Evolutionary conservation across 495 filamentous ascomycete genomes (phyloP).

Genomic region (Barbatosphaeria neglecta): DNA sequence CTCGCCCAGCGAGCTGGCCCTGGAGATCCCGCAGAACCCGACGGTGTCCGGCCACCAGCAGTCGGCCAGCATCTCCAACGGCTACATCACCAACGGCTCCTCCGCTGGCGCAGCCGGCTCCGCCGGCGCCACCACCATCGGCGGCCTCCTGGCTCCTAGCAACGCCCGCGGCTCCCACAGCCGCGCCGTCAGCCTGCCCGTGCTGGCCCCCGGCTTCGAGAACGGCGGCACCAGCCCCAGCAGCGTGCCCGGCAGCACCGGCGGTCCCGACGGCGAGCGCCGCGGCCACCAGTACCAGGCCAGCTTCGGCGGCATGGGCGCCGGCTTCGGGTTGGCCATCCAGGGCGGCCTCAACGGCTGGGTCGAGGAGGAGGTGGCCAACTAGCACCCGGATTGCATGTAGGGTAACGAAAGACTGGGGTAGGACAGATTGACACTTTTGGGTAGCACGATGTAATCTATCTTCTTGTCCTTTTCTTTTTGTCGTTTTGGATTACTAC

Average conservation of each 20-base stretch:
- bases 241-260: slow-evolving; percentile 27
- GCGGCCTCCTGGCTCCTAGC: slow-evolving; percentile 64
- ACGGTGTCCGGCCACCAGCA: slow-evolving; percentile 44
- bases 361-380: slow-evolving; percentile 45
- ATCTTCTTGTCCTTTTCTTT: background rate
- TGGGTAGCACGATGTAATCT: background rate
- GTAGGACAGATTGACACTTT: background rate
- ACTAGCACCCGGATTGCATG: too few relatives aligned
- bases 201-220: slow-evolving; percentile 39
- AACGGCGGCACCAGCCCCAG: slow-evolving; percentile 36
- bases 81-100: slow-evolving; percentile 38
- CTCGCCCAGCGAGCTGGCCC: slow-evolving; percentile 37
- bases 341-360: slow-evolving; percentile 42
- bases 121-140: slow-evolving; percentile 57
- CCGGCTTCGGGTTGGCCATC: slow-evolving; percentile 37
- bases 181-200: slow-evolving; percentile 75
- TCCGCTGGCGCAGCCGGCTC: slow-evolving; percentile 53
- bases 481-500: background rate
- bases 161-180: slow-evolving; percentile 62
- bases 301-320: slow-evolving; percentile 40
- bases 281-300: slow-evolving; percentile 45
- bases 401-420: too few relatives aligned
- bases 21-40: slow-evolving; percentile 46
- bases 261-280: slow-evolving; percentile 27
- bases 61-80: slow-evolving; percentile 49